A percentile compares a stretch with the other conserved stretches of the same genome.
phyloP scores from a whole-genome alignment of 2,329 filamentous ascomycete species.

The Aspergillus sp. region DNA sequence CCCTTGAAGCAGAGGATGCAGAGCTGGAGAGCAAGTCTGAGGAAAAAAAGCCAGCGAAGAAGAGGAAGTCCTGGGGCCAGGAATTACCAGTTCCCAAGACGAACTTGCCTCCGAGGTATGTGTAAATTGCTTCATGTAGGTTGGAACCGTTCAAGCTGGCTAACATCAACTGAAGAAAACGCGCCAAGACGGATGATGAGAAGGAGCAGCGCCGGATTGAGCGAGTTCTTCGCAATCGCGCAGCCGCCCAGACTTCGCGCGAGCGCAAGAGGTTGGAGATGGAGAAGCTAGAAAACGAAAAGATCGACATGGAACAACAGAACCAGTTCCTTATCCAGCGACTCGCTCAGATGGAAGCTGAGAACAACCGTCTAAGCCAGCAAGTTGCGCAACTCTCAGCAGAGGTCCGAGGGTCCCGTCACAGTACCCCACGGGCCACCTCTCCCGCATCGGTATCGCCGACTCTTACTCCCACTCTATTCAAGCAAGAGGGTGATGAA shows the following conservation, averaged over 20 bases:
- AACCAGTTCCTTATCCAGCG: constrained; percentile 69
- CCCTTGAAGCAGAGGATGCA: constrained; percentile 29
- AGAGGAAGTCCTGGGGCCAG: constrained; percentile 98
- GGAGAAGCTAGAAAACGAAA: constrained; percentile 72
- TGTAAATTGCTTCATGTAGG: constrained; percentile 1
- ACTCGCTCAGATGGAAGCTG: constrained; percentile 60
- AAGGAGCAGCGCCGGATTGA: constrained; percentile 98
- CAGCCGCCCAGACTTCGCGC: constrained; percentile 92
- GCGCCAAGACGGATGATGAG: constrained; percentile 97
- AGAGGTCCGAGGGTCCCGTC: constrained; percentile 44
- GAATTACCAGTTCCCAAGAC: constrained; percentile 96
- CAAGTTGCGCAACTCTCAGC: constrained; percentile 53
- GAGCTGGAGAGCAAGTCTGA: constrained; percentile 40
- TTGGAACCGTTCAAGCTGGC: not conserved
- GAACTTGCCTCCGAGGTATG: constrained; percentile 83
- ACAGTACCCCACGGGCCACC: constrained; percentile 38
- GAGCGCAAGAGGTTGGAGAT: constrained; percentile 90
- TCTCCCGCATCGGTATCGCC: constrained; percentile 37
- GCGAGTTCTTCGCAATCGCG: constrained; percentile 92
- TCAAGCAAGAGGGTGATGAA: constrained; percentile 47
- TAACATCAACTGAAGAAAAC: constrained; percentile 63
- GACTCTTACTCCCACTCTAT: constrained; percentile 41
- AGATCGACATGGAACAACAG: constrained; percentile 64
- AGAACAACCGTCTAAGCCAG: constrained; percentile 51
- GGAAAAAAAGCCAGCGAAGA: constrained; percentile 76